Percentiles rank a stretch among this genome's conserved stretches.
Conservation (phyloP, 768 basidiomycete genomes). For the Boletus sp. region DNA sequence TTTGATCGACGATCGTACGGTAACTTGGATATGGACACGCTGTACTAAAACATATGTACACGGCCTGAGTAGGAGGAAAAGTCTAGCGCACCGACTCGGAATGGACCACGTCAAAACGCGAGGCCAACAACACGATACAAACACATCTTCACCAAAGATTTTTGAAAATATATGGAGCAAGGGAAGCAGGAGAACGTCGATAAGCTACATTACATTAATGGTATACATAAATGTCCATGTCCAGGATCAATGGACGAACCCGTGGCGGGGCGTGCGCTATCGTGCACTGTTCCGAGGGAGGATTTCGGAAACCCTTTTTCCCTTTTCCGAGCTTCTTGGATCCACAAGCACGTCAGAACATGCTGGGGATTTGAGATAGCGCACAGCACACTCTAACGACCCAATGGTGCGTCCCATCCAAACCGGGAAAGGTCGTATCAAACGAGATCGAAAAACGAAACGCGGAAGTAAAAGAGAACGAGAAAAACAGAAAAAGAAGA, state of each 20-base stretch:
- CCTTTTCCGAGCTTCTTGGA: background rate
- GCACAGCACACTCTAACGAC: background rate
- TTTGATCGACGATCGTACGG: background rate
- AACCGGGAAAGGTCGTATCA: slow-evolving; percentile 4
- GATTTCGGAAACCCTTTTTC: background rate
- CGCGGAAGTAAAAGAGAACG: background rate
- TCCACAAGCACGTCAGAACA: slow-evolving; percentile 1
- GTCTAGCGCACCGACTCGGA: background rate
- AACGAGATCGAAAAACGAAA: slow-evolving; percentile 2
- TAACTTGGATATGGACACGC: background rate
- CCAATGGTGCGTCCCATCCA: slow-evolving; percentile 2
- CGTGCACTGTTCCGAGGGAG: background rate
- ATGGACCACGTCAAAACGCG: background rate
- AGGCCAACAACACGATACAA: background rate
- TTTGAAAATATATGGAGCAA: background rate
- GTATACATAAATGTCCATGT: slow-evolving; percentile 10
- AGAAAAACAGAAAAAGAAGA: background rate
- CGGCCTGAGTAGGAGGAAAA: background rate
- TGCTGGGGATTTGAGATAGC: slow-evolving; percentile 5
- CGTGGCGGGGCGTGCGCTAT: background rate
- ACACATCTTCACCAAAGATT: background rate
- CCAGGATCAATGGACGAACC: slow-evolving; percentile 8
- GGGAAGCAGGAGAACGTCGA: background rate
- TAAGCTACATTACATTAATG: slow-evolving; percentile 19
- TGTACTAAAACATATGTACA: background rate